Evolutionary conservation across 305 asterid species (phyloP), one percentile per base, ranked within the genome.

Genomic region (Rubia balearica): DNA sequence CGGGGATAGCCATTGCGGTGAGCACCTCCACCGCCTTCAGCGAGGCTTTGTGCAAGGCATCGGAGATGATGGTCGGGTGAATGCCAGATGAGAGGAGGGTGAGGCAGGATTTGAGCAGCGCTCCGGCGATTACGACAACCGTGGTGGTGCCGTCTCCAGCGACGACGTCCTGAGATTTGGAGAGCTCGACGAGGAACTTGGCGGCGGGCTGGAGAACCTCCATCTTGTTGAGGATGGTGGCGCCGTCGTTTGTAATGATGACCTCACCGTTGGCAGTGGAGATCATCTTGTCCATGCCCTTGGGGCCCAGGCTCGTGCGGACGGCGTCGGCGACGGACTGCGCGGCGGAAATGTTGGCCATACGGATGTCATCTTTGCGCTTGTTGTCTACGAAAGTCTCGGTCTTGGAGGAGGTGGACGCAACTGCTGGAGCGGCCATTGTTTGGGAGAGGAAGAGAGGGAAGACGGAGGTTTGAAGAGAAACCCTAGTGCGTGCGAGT

Each of bases 61-160:
- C 98, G 2, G 97, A 94, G 9, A 89, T 83, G 8, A 91, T 69
- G 7, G 98, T 89, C 0, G 98, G 97, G 80, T 91, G 97, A 71
- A 89, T 87, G 21, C 98, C 97, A 16, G 95, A 40, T 1, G 80
- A 78, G 51, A 94, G 69, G 13, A 94, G 96, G 3, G 77, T 66
- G 11, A 84, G 88, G 7, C 97, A 85, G 2, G 91, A 85, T 65
- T 85, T 93, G 33, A 94, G 84, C 0, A 91, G 81, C 1, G 96
- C 84, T 45, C 98, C 98, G 2, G 97, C 96, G 0, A 93, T 81
- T 33, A 93, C 97, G 27, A 93, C 96, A 19, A 93, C 97, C 0
- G 98, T 93, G n/a, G 98, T 93, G 9, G 98, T 93, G 11, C 98
- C 98, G 16, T 93, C 98, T 14, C 98, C 98, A 4, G 98, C 98